Evolutionary conservation across 768 basidiomycete species (phyloP).

Genomic region (Cystofilobasidium ferigula): DNA sequence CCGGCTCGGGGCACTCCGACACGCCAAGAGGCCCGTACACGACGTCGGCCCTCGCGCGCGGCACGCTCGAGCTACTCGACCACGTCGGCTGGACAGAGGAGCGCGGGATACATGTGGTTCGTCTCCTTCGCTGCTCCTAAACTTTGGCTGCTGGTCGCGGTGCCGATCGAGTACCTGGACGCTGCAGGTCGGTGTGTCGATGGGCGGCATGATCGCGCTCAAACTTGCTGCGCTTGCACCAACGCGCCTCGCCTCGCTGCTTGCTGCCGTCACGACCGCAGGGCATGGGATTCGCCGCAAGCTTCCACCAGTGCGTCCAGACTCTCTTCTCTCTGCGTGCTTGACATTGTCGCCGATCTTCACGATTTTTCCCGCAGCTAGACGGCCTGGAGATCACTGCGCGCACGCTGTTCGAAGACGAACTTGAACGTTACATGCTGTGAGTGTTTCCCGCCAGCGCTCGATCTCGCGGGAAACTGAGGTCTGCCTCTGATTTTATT

Average conservation of each 20-base stretch:
- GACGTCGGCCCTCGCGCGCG: conserved; percentile 58
- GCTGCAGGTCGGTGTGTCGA: conserved; percentile 50
- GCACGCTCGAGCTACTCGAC: conserved; percentile 55
- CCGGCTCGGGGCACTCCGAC: conserved; percentile 66
- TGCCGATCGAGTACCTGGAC: too few relatives aligned
- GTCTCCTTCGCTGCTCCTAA: background rate
- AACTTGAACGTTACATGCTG: conserved; percentile 23
- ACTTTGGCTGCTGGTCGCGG: too few relatives aligned
- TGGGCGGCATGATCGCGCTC: conserved; percentile 48
- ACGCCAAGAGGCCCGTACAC: conserved; percentile 65
- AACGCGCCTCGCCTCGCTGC: conserved; percentile 54
- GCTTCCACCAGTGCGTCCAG: conserved; percentile 46
- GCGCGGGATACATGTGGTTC: conserved; percentile 50
- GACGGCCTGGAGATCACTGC: conserved; percentile 20
- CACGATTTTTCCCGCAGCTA: background rate
- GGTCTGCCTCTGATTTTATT: conserved; percentile 43
- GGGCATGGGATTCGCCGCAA: conserved; percentile 53
- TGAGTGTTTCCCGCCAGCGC: conserved; percentile 39
- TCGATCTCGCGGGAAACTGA: conserved; percentile 43
- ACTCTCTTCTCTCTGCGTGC: background rate
- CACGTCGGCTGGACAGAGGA: conserved; percentile 59
- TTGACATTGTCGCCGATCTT: too few relatives aligned
- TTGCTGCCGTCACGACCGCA: conserved; percentile 52
- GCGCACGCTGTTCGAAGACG: conserved; percentile 18
- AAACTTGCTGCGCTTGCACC: conserved; percentile 61